Evolutionary conservation across 768 basidiomycete genomes (phyloP), one percentile per base, ranked within the genome.

Genomic region (Phaeotremella skinneri): DNA sequence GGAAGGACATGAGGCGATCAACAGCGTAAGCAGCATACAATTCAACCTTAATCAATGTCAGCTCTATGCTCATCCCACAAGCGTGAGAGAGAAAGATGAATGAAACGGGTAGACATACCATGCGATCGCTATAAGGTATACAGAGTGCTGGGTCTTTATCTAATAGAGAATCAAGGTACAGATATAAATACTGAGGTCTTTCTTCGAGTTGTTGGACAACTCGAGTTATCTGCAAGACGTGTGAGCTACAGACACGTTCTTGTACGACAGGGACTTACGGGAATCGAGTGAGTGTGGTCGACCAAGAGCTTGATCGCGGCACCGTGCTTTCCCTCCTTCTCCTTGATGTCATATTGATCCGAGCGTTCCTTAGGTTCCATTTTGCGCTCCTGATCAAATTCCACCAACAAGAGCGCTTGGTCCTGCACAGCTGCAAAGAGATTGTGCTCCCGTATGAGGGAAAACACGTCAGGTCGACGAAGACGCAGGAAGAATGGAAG

Each of bases 351-450:
- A 3, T 63, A 45, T 20, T 45, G 34, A 37, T 37, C 34, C 17
- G 17, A 7, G 7, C 17, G 59, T n/a, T 50, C 48, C 17, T 64
- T 49, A 3, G 49, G 11, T 9, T 80, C 58, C 67, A 73, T 23
- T 82, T 80, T 70, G 83, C 83, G 64, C 73, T 94, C 90, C 56
- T 89, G 86, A 68, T 97, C 94, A 62, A 98, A 98, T 70, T 98
- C 91, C 13, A 99, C 87, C 1, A 99, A 84, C 11, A 91, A 81
- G 2, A 96, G 79, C 17, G 89, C 91, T 77, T 96, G 92, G 69
- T 98, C 92, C 70, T 90, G 88, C 1, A 99, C 90, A 55, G 90
- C 90, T 23, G 92, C 89, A 76, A 96, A 99, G 4, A 99, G 80
- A 69, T 94, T 94, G 72, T 96, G 81, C 54, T 96, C 91, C 32